A percentile compares a stretch with the other conserved stretches of the same genome.
phyloP scores from a whole-genome alignment of 441 rosid species.

The Gossypium davidsonii region DNA sequence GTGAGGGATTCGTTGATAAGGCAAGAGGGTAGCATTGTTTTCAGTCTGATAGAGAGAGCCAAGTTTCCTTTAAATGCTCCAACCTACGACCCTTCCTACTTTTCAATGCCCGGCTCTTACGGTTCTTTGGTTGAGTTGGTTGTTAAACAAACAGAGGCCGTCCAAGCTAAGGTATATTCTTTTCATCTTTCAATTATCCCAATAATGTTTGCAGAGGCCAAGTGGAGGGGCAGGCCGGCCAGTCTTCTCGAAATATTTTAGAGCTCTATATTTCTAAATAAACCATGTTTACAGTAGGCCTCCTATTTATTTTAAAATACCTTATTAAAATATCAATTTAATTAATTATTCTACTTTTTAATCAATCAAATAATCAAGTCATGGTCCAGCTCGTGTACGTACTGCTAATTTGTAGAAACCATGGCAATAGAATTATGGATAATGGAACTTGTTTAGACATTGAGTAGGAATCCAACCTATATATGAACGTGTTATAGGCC shows the following conservation, averaged over 20 bases:
- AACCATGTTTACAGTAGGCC: no score
- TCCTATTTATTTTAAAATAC: no score
- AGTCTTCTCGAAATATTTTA: no score
- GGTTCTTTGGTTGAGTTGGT: conserved; percentile 49
- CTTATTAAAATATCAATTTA: no score
- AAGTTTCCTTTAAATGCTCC: conserved; percentile 47
- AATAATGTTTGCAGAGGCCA: neutral
- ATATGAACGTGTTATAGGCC: conserved; percentile 31
- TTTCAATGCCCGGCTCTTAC: conserved; percentile 35
- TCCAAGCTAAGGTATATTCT: conserved; percentile 54
- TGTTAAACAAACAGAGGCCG: conserved; percentile 45
- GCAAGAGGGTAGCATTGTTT: conserved; percentile 76
- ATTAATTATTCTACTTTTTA: no score
- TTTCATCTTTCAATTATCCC: neutral
- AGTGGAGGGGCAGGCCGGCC: no score
- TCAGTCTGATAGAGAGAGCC: conserved; percentile 67
- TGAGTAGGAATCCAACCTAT: neutral
- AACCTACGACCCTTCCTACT: conserved; percentile 28
- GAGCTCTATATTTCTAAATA: no score
- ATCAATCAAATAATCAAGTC: no score
- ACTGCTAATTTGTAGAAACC: neutral
- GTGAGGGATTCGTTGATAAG: conserved; percentile 60
- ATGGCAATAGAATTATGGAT: neutral
- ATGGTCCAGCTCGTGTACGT: no score
- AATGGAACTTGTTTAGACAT: neutral